Conservation (phyloP, 1,139 yeast species). For the Scheffersomyces parashehatae region DNA sequence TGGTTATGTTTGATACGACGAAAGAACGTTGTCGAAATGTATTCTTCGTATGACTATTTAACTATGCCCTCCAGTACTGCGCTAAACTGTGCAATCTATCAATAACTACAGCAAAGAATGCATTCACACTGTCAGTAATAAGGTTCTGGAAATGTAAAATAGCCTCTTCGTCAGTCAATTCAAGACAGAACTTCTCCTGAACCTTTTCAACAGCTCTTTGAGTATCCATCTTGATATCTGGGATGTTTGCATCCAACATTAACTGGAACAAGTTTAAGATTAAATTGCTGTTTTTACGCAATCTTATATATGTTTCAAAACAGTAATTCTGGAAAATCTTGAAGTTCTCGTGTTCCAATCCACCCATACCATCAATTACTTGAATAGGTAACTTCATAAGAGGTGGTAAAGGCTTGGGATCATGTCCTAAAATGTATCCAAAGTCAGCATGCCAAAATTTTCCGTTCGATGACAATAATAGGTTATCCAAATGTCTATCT, state of each 20-base stretch:
- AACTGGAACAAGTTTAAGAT: conserved; percentile 88
- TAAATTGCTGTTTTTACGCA: conserved; percentile 85
- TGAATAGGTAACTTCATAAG: conserved; percentile 97
- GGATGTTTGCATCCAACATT: conserved; percentile 93
- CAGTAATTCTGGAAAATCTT: conserved; percentile 88
- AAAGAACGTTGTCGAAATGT: background rate
- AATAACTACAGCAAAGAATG: conserved; percentile 89
- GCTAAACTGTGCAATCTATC: conserved; percentile 94
- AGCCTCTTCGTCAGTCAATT: conserved; percentile 94
- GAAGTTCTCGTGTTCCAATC: conserved; percentile 80
- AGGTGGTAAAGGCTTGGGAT: conserved; percentile 98
- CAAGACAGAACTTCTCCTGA: conserved; percentile 89
- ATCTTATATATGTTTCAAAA: conserved; percentile 88
- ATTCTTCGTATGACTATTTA: background rate
- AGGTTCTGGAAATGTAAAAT: conserved; percentile 89
- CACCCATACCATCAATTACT: conserved; percentile 98
- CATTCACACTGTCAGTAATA: conserved; percentile 91
- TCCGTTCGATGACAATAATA: conserved; percentile 67
- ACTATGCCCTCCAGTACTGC: conserved; percentile 90
- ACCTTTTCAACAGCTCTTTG: conserved; percentile 83
- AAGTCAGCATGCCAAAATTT: conserved; percentile 96
- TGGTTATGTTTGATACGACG: too few relatives aligned
- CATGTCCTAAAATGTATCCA: conserved; percentile 94
- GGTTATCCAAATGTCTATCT: conserved; percentile 91
- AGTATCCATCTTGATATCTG: conserved; percentile 77